phyloP scores from a whole-genome alignment of 2,329 filamentous ascomycete species.

The Ceratocystis ficicola region DNA sequence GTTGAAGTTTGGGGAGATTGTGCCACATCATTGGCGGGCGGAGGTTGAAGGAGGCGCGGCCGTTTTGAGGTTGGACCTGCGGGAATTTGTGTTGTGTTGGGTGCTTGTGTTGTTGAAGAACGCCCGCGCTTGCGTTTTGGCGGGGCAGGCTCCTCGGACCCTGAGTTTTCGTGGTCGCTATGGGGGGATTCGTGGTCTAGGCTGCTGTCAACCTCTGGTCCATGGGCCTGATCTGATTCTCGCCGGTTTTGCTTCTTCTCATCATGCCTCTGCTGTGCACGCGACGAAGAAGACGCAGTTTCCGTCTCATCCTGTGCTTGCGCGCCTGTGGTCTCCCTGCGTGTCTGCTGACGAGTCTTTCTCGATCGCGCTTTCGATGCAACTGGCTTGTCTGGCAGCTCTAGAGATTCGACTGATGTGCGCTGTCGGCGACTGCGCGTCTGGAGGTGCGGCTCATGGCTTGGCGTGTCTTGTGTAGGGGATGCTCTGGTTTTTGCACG shows the following conservation, averaged over 20 bases:
- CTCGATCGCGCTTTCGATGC: not conserved
- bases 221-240: not conserved
- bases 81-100: not conserved
- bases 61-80: not conserved
- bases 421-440: conserved; percentile 1
- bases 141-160: not conserved
- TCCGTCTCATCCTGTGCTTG: not conserved
- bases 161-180: not conserved
- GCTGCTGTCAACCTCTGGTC: not conserved
- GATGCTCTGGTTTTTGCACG: not conserved
- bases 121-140: conserved; percentile 6
- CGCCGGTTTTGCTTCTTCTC: not conserved
- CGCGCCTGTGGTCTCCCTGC: too few relatives aligned
- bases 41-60: not conserved
- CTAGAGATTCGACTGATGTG: not conserved
- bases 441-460: not conserved
- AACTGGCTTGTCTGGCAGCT: not conserved
- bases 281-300: conserved; percentile 2
- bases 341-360: not conserved
- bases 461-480: not conserved
- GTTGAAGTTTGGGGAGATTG: not conserved
- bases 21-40: not conserved
- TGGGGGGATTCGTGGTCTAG: not conserved
- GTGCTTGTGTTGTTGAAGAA: not conserved
- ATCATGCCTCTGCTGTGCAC: not conserved